A percentile compares a stretch with the other conserved stretches of the same genome.
Conservation (phyloP, 176 grass and related monocot genomes). For the Zea luxurians region DNA sequence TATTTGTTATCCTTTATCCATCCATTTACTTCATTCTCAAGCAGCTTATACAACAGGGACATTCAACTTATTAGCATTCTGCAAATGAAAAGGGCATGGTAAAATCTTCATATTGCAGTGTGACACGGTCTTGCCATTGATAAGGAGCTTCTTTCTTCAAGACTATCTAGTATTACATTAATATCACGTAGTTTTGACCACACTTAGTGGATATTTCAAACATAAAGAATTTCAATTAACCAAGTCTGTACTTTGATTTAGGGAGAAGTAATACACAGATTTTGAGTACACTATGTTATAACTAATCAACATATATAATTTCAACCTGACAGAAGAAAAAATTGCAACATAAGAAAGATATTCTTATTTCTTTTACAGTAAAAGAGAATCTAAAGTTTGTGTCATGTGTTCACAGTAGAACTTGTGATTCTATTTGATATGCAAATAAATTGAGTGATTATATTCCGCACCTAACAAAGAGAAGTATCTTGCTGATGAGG, state of each 20-base stretch:
- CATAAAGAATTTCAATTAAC: background rate
- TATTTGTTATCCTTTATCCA: background rate
- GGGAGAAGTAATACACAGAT: background rate
- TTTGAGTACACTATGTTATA: constrained; percentile 19
- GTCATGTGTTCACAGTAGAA: background rate
- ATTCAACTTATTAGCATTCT: constrained; percentile 3
- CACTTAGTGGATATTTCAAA: background rate
- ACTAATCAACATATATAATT: constrained; percentile 12
- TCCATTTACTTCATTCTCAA: background rate
- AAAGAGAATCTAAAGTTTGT: constrained; percentile 1
- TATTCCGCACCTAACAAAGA: constrained; percentile 71
- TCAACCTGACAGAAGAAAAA: background rate
- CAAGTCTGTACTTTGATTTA: constrained; percentile 12
- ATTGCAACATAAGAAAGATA: constrained; percentile 8
- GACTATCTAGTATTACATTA: background rate
- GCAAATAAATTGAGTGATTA: constrained; percentile 10
- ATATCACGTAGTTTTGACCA: background rate
- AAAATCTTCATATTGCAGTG: constrained; percentile 1
- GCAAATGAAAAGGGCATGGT: background rate
- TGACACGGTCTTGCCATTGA: background rate
- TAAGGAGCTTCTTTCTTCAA: constrained; percentile 18
- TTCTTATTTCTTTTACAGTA: constrained; percentile 2
- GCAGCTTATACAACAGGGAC: constrained; percentile 3
- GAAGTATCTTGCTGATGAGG: constrained; percentile 74
- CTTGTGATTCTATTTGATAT: constrained; percentile 9